phyloP scores from a whole-genome alignment of 2,329 filamentous ascomycete species.

The Trichoderma oligosporum region DNA sequence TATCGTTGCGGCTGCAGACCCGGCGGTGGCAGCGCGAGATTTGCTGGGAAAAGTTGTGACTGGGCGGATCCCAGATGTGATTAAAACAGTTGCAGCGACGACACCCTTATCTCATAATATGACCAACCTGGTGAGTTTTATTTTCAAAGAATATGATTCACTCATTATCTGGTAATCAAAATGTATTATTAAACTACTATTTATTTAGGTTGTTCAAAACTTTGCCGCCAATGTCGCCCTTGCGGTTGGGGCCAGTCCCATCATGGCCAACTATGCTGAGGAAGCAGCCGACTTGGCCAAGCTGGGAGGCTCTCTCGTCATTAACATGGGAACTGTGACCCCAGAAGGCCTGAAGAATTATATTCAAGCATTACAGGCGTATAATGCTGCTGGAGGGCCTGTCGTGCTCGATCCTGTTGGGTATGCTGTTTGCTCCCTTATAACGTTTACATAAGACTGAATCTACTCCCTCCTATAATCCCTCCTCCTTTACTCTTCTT shows the following conservation, averaged over 20 bases:
- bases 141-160: no score
- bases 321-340: conserved; percentile 94
- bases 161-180: background rate
- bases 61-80: conserved; percentile 48
- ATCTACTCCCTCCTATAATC: no score
- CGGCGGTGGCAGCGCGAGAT: conserved; percentile 57
- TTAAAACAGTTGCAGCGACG: conserved; percentile 57
- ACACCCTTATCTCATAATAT: conserved; percentile 89
- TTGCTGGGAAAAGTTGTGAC: conserved; percentile 49
- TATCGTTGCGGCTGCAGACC: conserved; percentile 70
- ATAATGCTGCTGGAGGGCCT: conserved; percentile 72
- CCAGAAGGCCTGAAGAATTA: conserved; percentile 70
- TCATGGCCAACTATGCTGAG: conserved; percentile 85
- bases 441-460: no score
- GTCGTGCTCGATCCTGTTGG: conserved; percentile 88
- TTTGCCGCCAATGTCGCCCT: conserved; percentile 89
- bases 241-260: conserved; percentile 79
- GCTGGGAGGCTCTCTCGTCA: conserved; percentile 72
- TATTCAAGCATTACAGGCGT: conserved; percentile 68
- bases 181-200: background rate
- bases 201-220: conserved; percentile 77
- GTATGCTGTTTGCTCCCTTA: conserved; percentile 38
- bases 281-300: conserved; percentile 78
- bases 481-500: background rate
- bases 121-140: conserved; percentile 71